A percentile compares a stretch with the other conserved stretches of the same genome.
Evolutionary conservation across 768 basidiomycete species (phyloP).

Genomic region (Aureoboletus auriporus): DNA sequence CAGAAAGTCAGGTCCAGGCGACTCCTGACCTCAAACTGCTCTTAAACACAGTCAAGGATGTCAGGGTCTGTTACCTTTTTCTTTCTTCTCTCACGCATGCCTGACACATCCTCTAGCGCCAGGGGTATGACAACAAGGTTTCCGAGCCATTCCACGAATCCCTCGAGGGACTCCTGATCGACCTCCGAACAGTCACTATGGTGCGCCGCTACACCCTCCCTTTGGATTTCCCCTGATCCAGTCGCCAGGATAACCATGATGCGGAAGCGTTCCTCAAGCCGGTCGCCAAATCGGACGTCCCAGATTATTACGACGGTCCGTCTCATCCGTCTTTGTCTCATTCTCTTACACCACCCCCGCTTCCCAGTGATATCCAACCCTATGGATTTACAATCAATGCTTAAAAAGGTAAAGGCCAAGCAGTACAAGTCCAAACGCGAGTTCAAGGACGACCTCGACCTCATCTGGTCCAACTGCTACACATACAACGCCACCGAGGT

Average conservation of each 20-base stretch:
- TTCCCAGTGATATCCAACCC: slow-evolving; percentile 81
- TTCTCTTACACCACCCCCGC: slow-evolving; percentile 2
- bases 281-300: slow-evolving; percentile 83
- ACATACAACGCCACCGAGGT: slow-evolving; percentile 91
- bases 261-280: slow-evolving; percentile 93
- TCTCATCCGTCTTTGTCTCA: not conserved
- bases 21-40: slow-evolving; percentile 74
- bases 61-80: slow-evolving; percentile 58
- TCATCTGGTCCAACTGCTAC: slow-evolving; percentile 96
- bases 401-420: slow-evolving; percentile 89
- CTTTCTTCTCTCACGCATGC: slow-evolving; percentile 7
- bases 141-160: slow-evolving; percentile 92
- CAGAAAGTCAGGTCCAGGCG: slow-evolving; percentile 67
- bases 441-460: slow-evolving; percentile 90
- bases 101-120: slow-evolving; percentile 35
- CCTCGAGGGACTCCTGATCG: slow-evolving; percentile 80
- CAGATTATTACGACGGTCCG: slow-evolving; percentile 91
- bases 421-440: slow-evolving; percentile 91
- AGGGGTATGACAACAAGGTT: slow-evolving; percentile 60
- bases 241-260: slow-evolving; percentile 73
- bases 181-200: slow-evolving; percentile 76
- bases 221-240: slow-evolving; percentile 28
- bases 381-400: slow-evolving; percentile 94
- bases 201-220: slow-evolving; percentile 33
- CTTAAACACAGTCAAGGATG: slow-evolving; percentile 81